phyloP scores from a whole-genome alignment of 179 eudicot genomes.

The Carnegiea gigantea region DNA sequence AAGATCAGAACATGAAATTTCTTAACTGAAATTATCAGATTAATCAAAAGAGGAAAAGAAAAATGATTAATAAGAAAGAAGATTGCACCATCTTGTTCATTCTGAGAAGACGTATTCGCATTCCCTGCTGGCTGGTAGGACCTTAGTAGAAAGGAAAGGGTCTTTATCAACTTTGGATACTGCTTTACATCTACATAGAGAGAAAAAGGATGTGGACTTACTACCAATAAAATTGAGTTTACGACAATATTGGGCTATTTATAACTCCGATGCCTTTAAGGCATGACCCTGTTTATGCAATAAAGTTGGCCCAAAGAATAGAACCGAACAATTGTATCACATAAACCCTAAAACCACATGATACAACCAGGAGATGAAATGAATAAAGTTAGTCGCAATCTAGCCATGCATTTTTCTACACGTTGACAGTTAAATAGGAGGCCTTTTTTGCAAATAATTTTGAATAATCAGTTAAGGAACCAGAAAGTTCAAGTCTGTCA shows the following conservation, averaged over 20 bases:
- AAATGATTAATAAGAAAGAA: background rate
- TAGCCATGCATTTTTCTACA: background rate
- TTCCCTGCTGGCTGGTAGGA: conserved; percentile 44
- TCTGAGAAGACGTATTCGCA: conserved; percentile 23
- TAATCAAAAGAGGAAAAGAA: background rate
- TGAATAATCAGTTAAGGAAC: background rate
- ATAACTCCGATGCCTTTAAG: background rate
- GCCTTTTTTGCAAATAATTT: background rate
- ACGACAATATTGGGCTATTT: background rate
- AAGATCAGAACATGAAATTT: background rate
- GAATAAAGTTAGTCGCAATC: background rate
- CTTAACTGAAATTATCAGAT: background rate
- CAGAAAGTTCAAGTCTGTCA: background rate
- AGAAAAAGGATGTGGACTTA: background rate
- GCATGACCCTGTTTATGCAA: background rate
- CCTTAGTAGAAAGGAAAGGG: conserved; percentile 69
- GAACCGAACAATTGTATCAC: background rate
- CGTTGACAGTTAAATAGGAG: background rate
- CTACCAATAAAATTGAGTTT: background rate
- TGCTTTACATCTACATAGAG: conserved; percentile 78
- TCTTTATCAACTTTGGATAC: conserved; percentile 74
- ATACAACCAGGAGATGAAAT: background rate
- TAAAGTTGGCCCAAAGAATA: background rate
- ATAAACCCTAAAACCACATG: background rate
- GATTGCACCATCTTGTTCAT: conserved; percentile 28